Evolutionary conservation across 139 green algal genomes (phyloP), one percentile per base, ranked within the genome.

Genomic region (Auxenochlorella protothecoides): DNA sequence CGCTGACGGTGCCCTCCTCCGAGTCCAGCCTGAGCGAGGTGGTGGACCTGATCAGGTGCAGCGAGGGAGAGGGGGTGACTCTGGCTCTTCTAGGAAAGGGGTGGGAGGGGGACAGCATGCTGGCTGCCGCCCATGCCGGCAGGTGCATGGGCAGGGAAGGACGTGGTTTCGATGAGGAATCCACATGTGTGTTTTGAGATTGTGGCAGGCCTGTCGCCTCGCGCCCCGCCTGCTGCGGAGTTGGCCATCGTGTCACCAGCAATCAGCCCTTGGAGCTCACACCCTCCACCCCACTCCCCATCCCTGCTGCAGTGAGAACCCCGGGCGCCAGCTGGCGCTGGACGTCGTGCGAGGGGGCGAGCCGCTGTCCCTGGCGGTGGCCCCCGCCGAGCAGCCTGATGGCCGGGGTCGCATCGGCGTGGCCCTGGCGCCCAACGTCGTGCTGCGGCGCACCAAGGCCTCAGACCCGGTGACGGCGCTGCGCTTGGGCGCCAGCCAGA

Each of bases 351-450:
- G 80, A 15, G 52, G 59, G 44, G 81, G 74, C 3, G 27, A 83
- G 68, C 66, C 61, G 11, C 15, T 85, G n/a, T 55, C 63, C 44
- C 54, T 88, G 4, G 59, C 70, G 2, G 55, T 88, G 9, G 85
- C 62, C 4, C 75, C 78, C 4, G 78, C 73, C 7, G 63, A 76
- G 52, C 65, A 57, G 8, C 59, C 76, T 3, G 84, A 93, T 68
- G 91, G 90, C 54, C 67, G 67, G 60, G 92, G 92, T 53, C 82
- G 86, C 61, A 93, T 99, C 55, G 94, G 94, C n/a, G 87, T 97
- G 54, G 80, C 89, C 69, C 84, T 99, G 7, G 81, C 74, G 5
- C 53, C 83, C 63, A 93, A 97, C 72, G 82, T 83, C 2, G 75
- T 81, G n/a, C 77, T 90, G 15, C 59, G 81, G 63, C 83, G 84